phyloP scores from a whole-genome alignment of 2,329 filamentous ascomycete species.

The Bretziella fagacearum region DNA sequence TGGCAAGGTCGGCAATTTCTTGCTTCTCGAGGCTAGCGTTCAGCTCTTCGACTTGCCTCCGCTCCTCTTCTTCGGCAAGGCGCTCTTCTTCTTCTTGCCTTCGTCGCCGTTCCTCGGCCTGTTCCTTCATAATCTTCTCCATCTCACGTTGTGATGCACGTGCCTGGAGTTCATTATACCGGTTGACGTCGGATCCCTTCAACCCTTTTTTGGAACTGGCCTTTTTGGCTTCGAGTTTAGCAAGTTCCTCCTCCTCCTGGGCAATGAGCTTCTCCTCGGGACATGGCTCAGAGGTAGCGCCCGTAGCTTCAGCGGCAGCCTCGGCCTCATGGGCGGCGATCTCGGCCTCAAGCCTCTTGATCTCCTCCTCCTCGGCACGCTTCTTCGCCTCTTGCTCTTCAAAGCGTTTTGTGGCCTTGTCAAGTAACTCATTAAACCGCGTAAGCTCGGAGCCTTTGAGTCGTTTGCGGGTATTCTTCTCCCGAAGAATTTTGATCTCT shows the following conservation, averaged over 20 bases:
- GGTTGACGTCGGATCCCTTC: slow-evolving; percentile 4
- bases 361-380: slow-evolving; percentile 5
- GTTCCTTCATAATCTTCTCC: slow-evolving; percentile 7
- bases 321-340: slow-evolving; percentile 7
- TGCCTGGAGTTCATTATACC: slow-evolving; percentile 12
- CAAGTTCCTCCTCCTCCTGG: slow-evolving; percentile 10
- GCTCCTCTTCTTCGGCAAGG: slow-evolving; percentile 11
- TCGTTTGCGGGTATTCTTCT: neutral
- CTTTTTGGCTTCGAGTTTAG: slow-evolving; percentile 10
- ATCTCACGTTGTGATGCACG: slow-evolving; percentile 12
- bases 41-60: slow-evolving; percentile 7
- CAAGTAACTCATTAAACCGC: slow-evolving; percentile 9
- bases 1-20: neutral
- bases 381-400: neutral
- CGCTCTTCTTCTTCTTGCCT: slow-evolving; percentile 9
- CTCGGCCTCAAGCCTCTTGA: slow-evolving; percentile 8
- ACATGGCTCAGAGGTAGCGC: neutral
- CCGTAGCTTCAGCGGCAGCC: neutral
- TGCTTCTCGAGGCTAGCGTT: slow-evolving; percentile 4
- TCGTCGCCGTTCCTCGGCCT: slow-evolving; percentile 7
- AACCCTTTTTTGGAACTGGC: slow-evolving; percentile 2
- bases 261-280: slow-evolving; percentile 10
- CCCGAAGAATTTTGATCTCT: slow-evolving; percentile 6
- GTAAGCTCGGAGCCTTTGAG: slow-evolving; percentile 4
- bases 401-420: neutral